Conservation (phyloP, 305 asterid species). For the Stenogyne calaminthoides region DNA sequence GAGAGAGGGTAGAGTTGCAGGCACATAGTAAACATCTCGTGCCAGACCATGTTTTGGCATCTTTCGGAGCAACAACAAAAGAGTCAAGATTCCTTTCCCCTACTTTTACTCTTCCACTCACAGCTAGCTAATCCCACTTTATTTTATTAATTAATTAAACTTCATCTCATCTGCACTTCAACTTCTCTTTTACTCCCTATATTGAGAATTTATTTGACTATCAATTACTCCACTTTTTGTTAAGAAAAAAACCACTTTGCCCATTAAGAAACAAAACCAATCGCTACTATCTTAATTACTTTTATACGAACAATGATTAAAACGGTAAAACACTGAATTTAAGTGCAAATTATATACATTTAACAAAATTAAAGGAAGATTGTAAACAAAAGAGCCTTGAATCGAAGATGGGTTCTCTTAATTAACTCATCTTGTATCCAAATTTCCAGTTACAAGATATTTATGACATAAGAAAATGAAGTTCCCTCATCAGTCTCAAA, state of each 20-base stretch:
- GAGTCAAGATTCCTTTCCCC: slow-evolving; percentile 51
- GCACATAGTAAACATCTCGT: slow-evolving; percentile 33
- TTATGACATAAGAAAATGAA: slow-evolving; percentile 25
- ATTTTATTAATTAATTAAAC: background rate
- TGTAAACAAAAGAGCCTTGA: background rate
- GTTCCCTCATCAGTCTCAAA: slow-evolving; percentile 34
- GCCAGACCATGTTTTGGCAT: slow-evolving; percentile 36
- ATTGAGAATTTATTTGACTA: slow-evolving; percentile 21
- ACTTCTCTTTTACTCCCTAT: background rate
- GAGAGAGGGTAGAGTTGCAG: slow-evolving; percentile 11
- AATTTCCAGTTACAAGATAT: slow-evolving; percentile 28
- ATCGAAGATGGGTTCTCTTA: slow-evolving; percentile 23
- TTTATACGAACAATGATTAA: background rate
- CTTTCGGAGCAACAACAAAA: slow-evolving; percentile 33
- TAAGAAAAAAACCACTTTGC: background rate
- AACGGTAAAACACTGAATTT: background rate
- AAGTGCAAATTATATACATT: background rate
- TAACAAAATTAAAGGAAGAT: background rate
- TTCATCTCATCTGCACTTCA: slow-evolving; percentile 32
- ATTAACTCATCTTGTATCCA: slow-evolving; percentile 18
- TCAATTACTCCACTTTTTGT: background rate
- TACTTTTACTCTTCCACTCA: slow-evolving; percentile 43
- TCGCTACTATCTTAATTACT: background rate
- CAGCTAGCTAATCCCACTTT: slow-evolving; percentile 47
- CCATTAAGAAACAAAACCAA: slow-evolving; percentile 4